Evolutionary conservation across 495 filamentous ascomycete genomes (phyloP).

Genomic region (Aspergillus biplanus): DNA sequence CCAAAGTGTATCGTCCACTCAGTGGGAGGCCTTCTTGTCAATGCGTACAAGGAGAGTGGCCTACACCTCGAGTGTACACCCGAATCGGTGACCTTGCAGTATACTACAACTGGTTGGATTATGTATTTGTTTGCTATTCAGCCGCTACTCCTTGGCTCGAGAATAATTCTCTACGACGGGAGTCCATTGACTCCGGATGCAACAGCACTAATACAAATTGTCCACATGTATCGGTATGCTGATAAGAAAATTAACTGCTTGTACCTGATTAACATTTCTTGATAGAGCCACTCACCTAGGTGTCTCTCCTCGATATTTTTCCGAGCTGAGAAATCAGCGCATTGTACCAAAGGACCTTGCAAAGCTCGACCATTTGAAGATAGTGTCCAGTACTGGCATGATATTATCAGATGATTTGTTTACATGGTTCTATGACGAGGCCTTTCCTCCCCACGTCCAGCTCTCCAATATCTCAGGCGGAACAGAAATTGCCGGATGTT

Average conservation of each 20-base stretch:
- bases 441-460: slow-evolving; percentile 64
- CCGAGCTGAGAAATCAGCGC: too few species aligned
- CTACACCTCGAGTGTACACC: slow-evolving; percentile 59
- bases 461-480: slow-evolving; percentile 76
- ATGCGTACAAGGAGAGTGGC: slow-evolving; percentile 59
- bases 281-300: too few species aligned
- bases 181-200: slow-evolving; percentile 13
- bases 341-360: too few species aligned
- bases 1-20: slow-evolving; percentile 79
- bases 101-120: slow-evolving; percentile 77
- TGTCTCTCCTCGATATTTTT: too few species aligned
- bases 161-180: slow-evolving; percentile 49
- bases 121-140: slow-evolving; percentile 69
- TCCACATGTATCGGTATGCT: too few species aligned
- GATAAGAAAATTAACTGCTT: too few species aligned
- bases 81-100: slow-evolving; percentile 56
- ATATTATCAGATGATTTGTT: slow-evolving; percentile 72
- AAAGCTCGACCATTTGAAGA: slow-evolving; percentile 60
- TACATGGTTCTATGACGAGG: slow-evolving; percentile 79
- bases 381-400: slow-evolving; percentile 76
- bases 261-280: too few species aligned
- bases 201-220: too few species aligned
- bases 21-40: slow-evolving; percentile 62
- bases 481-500: slow-evolving; percentile 75
- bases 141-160: slow-evolving; percentile 56